Conservation (phyloP, 768 basidiomycete species). For the Butyriboletus loyo region DNA sequence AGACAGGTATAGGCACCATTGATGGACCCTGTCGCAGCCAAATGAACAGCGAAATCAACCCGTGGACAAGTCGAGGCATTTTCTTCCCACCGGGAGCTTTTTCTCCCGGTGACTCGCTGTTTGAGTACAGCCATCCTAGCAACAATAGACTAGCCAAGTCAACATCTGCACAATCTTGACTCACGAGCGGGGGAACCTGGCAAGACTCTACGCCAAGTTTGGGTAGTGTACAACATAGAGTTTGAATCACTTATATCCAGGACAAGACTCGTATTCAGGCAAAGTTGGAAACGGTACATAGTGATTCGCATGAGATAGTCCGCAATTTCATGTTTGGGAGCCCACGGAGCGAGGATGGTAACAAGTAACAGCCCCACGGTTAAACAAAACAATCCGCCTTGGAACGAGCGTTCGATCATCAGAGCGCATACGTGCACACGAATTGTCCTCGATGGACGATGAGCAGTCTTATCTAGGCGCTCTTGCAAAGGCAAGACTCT, state of each 20-base stretch:
- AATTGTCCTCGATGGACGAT: slow-evolving; percentile 24
- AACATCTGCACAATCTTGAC: slow-evolving; percentile 10
- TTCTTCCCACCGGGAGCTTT: not conserved
- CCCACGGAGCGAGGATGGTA: slow-evolving; percentile 9
- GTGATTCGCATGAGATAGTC: slow-evolving; percentile 27
- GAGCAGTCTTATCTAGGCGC: slow-evolving; percentile 14
- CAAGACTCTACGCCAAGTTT: not conserved
- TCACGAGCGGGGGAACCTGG: slow-evolving; percentile 10
- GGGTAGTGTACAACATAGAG: slow-evolving; percentile 2
- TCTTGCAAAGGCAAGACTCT: slow-evolving; percentile 21
- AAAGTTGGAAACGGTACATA: slow-evolving; percentile 23
- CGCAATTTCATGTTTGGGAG: slow-evolving; percentile 16
- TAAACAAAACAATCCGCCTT: slow-evolving; percentile 22
- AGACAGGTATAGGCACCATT: no score
- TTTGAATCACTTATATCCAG: slow-evolving; percentile 9
- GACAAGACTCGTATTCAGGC: slow-evolving; percentile 11
- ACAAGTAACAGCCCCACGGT: slow-evolving; percentile 15
- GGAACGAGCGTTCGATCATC: slow-evolving; percentile 16
- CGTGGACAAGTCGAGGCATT: not conserved
- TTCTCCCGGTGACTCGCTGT: not conserved
- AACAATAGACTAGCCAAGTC: slow-evolving; percentile 1
- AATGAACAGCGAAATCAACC: not conserved
- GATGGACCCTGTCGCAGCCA: not conserved
- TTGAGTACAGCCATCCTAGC: slow-evolving; percentile 12
- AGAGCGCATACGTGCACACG: slow-evolving; percentile 24